phyloP scores from a whole-genome alignment of 2,329 filamentous ascomycete species.

The Dactylellina sp. region DNA sequence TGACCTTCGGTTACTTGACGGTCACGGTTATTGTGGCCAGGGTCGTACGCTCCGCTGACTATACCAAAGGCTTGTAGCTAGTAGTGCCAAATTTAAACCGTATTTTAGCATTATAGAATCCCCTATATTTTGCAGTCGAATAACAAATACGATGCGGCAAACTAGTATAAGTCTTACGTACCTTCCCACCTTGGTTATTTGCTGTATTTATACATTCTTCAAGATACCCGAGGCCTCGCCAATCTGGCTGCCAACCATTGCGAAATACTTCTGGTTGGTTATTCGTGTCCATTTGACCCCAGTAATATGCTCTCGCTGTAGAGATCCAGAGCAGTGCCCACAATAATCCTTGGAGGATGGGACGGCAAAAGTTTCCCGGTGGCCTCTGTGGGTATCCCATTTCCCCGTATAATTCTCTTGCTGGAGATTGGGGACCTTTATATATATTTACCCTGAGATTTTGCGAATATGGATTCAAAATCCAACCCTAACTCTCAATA shows the following conservation, averaged over 20 bases:
- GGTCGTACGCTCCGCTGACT: constrained; percentile 21
- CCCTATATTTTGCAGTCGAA: too few relatives aligned
- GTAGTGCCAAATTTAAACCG: too few relatives aligned
- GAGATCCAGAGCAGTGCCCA: constrained; percentile 9
- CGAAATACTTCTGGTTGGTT: neutral
- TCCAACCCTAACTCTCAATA: too few relatives aligned
- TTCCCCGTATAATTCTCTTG: neutral
- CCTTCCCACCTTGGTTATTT: neutral
- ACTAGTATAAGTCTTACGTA: neutral
- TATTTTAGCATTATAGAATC: neutral
- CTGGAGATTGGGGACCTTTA: too few relatives aligned
- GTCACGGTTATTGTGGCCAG: neutral
- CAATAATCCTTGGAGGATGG: constrained; percentile 6
- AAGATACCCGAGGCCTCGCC: constrained; percentile 13
- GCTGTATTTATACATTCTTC: constrained; percentile 11
- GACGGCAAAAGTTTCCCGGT: too few relatives aligned
- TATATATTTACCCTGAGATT: too few relatives aligned
- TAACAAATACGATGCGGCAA: too few relatives aligned
- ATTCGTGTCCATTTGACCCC: constrained; percentile 7
- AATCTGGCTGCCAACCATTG: constrained; percentile 22
- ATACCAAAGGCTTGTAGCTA: constrained; percentile 37
- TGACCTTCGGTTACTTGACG: neutral
- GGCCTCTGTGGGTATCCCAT: neutral
- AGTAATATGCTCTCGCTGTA: constrained; percentile 26
- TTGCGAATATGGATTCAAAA: too few relatives aligned